Evolutionary conservation across 495 filamentous ascomycete species (phyloP).

Genomic region (Lepidopterella palustris): DNA sequence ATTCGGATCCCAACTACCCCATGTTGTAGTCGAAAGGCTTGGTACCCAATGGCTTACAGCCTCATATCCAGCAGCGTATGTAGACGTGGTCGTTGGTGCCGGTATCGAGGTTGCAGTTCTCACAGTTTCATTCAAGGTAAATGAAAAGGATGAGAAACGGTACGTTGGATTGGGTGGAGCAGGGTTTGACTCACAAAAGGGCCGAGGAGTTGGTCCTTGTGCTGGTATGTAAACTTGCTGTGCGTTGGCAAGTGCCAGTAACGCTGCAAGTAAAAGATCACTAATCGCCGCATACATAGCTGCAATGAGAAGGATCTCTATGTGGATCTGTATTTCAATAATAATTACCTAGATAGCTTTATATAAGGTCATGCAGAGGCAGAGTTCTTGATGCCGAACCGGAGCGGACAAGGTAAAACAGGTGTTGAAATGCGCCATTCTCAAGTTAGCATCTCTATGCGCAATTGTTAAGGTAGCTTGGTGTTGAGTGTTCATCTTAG

Average conservation of each 20-base stretch:
- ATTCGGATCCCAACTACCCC: constrained; percentile 18
- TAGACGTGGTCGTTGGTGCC: background rate
- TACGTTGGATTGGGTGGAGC: background rate
- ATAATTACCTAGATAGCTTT: too few species aligned
- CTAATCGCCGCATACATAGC: too few species aligned
- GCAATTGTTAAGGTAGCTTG: too few species aligned
- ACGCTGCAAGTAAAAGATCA: background rate
- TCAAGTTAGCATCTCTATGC: too few species aligned
- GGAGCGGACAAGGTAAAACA: too few species aligned
- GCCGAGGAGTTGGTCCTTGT: background rate
- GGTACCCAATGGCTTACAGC: constrained; percentile 2
- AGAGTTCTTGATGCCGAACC: too few species aligned
- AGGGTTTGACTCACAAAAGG: background rate
- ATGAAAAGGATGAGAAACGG: background rate
- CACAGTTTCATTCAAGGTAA: constrained; percentile 3
- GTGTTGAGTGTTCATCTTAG: too few species aligned
- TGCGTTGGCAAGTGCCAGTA: background rate
- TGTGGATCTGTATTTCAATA: too few species aligned
- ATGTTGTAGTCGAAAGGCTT: constrained; percentile 10
- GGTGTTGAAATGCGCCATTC: too few species aligned
- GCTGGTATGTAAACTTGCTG: background rate
- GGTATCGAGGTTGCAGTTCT: constrained; percentile 3
- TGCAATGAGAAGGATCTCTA: too few species aligned
- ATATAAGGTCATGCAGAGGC: too few species aligned
- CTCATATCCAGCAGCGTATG: background rate